These are phyloP conservation scores for Carpinus fangiana DNA, from an alignment of 306 rosid genomes.

Conservation along the genomic window DNA sequence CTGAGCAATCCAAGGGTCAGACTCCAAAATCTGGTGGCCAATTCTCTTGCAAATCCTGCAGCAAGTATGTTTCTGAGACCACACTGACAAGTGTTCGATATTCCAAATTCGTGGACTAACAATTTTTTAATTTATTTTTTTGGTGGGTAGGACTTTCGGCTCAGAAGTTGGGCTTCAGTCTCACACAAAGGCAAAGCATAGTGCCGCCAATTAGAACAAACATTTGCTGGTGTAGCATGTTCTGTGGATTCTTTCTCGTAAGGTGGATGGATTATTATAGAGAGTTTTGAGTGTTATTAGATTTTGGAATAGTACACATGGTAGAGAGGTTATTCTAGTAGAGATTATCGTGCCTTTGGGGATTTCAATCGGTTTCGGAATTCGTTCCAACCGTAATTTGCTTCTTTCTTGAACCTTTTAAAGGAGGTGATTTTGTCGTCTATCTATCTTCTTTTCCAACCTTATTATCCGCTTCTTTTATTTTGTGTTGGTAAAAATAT, in stretches of 20 bases:
- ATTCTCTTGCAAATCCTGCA: conserved; percentile 60
- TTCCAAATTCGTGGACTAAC: background rate
- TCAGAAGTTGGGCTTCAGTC: conserved; percentile 67
- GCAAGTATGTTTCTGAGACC: conserved; percentile 43
- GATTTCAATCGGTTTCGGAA: background rate
- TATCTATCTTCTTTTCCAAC: no score
- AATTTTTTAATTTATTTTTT: background rate
- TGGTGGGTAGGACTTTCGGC: conserved; percentile 44
- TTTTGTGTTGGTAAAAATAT: no score
- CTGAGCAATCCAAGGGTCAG: conserved; percentile 42
- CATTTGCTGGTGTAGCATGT: background rate
- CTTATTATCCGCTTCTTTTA: background rate
- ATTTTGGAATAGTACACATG: background rate
- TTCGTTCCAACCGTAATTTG: background rate
- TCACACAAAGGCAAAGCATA: conserved; percentile 81
- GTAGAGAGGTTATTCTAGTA: background rate
- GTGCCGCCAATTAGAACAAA: conserved; percentile 8
- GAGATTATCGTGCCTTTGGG: background rate
- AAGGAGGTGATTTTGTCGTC: background rate
- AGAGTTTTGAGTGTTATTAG: background rate
- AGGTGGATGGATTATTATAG: background rate
- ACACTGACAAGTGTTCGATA: background rate
- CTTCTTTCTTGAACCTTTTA: background rate
- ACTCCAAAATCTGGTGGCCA: conserved; percentile 68
- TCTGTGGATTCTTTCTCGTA: background rate